Evolutionary conservation across 148 eudicot genomes (phyloP), one percentile per base, ranked within the genome.

Genomic region (Nepenthes mirabilis): DNA sequence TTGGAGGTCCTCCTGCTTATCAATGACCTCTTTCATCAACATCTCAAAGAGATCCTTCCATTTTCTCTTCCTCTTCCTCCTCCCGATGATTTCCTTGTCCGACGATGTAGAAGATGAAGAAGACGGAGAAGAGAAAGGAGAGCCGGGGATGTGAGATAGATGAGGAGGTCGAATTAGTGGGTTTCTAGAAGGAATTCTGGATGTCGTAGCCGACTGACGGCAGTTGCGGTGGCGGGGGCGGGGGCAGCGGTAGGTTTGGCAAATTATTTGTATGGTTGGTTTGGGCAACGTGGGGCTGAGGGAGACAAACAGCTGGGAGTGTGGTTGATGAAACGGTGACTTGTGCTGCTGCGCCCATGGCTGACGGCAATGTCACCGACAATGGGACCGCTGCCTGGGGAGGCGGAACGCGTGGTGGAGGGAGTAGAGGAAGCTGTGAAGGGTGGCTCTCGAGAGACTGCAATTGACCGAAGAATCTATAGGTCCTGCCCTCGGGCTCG

Each of bases 91-190:
- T 65, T 91, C 96, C 49, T 83, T 88, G 33, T 83, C 96, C 0
- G 98, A 88, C 1, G 98, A 88, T 0, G 98, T 85, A 1, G 94
- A 88, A 0, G 94, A 83, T 0, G 82, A 83, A 1, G 90, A 71
- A 0, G 88, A 86, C 11, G 72, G 73, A 0, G 89, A 5, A 6
- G 11, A 5, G 13, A 55, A 57, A 4, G 68, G 11, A 33, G 60
- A 57, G 61, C 62, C 47, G 6, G 53, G 45, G 23, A 56, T 34
- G 36, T 43, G 40, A 8, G 52, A 49, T 1, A 14, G 69, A n/a
- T 6, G 11, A n/a, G 14, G 45, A 40, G 45, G 45, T 40, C 8
- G 45, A 40, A 40, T 40, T 40, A 3, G 4, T 40, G 45, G 45
- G 8, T 8, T 40, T 40, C 8, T 4, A 37, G 45, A 40, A 40